These are phyloP conservation scores for Paracoccidioides lutzii DNA, from an alignment of 2,329 filamentous ascomycete species.

Conservation along the genomic window DNA sequence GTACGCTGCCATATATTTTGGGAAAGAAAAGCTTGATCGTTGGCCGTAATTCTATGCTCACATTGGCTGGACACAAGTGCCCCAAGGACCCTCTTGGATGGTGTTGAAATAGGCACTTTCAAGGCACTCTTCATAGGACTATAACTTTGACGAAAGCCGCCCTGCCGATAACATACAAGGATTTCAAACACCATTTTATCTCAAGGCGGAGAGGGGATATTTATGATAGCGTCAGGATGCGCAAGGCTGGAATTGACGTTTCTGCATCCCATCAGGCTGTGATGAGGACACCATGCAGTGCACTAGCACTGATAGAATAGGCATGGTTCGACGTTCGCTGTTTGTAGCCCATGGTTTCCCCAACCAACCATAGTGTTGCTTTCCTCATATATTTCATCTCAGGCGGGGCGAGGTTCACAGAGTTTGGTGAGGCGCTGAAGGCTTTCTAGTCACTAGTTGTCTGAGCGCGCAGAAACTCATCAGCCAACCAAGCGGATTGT, in stretches of 20 bases:
- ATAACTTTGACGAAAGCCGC: too few relatives aligned
- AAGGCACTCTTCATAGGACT: too few relatives aligned
- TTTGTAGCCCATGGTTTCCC: background rate
- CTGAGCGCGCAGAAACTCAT: background rate
- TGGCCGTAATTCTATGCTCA: too few relatives aligned
- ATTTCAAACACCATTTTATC: too few relatives aligned
- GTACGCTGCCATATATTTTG: background rate
- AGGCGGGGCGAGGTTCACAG: background rate
- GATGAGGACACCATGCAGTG: background rate
- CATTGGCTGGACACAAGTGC: too few relatives aligned
- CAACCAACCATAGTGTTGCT: background rate
- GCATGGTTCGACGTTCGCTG: background rate
- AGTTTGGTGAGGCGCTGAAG: background rate
- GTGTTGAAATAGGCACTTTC: too few relatives aligned
- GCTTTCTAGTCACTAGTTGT: background rate
- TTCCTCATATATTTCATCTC: too few relatives aligned
- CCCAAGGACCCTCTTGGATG: too few relatives aligned
- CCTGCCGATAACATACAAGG: too few relatives aligned
- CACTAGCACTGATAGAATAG: background rate
- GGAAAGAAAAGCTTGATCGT: too few relatives aligned
- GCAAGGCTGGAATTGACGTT: background rate
- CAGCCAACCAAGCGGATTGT: background rate
- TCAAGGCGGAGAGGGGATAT: background rate
- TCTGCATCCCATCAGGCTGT: background rate
- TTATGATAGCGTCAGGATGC: background rate